Evolutionary conservation across 352 stramenopile species (phyloP), one percentile per base, ranked within the genome.

Genomic region (Proteromonas lacertae): DNA sequence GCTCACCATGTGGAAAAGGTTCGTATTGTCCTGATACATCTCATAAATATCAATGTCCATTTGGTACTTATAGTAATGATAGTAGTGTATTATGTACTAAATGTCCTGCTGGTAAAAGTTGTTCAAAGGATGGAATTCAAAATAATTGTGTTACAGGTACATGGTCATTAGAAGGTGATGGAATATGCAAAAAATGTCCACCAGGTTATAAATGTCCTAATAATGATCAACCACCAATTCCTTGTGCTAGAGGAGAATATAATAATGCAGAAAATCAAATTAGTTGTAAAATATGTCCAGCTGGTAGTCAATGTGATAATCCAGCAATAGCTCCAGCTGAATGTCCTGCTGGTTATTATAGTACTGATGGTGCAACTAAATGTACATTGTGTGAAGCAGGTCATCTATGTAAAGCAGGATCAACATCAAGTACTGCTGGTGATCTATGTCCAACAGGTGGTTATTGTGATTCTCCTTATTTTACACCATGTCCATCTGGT

Each of bases 1-100:
- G n/a, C n/a, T 51, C 59, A 21, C 51, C 49, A 4, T 89, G 72
- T 39, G 68, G 66, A 1, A 56, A 56, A 0, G 72, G 72, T 0
- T 74, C 55, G 40, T 75, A 57, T 35, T 88, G 72, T 44, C 44
- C 62, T 0, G 28, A 39, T 4, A 7, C 8, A 24, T 8, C 31
- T 8, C 5, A 4, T 25, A 13, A 3, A 5, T 16, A 7, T 14
- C 6, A 23, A n/a, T 32, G 32, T 25, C 16, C 29, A 4, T 23
- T 21, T 7, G 42, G 42, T 13, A 48, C 35, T 16, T 51, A 43
- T 26, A 38, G 45, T 9, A 18, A 28, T 4, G 32, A 20, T 8
- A 39, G 48, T 17, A 23, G 22, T 23, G 40, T 43, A 14, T 37
- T 49, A 14, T 59, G 51, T 32, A 36, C 43, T n/a, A 1, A 29